These are phyloP conservation scores for Amyloporia xantha DNA, from an alignment of 768 basidiomycete species.

Conservation along the genomic window DNA sequence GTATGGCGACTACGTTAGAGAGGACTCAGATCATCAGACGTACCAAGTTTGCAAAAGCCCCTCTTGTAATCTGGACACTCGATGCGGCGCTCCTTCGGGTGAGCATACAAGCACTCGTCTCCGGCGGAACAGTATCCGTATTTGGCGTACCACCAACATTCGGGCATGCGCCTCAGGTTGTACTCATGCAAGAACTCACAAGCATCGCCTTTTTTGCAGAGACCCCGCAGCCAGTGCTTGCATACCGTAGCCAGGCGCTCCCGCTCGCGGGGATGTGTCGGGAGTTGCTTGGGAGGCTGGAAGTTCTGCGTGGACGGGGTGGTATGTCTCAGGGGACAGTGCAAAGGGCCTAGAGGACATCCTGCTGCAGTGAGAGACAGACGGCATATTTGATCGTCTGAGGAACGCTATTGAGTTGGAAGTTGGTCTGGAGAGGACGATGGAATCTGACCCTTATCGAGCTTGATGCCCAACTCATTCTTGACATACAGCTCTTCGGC, in stretches of 20 bases:
- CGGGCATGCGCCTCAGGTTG: slow-evolving; percentile 95
- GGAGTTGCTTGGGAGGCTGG: slow-evolving; percentile 75
- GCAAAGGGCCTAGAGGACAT: slow-evolving; percentile 85
- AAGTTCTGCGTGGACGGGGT: slow-evolving; percentile 85
- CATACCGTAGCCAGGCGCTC: slow-evolving; percentile 89
- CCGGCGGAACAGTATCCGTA: slow-evolving; percentile 97
- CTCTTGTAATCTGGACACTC: slow-evolving; percentile 95
- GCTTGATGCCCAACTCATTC: slow-evolving; percentile 73
- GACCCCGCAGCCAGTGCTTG: slow-evolving; percentile 96
- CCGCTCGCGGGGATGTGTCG: slow-evolving; percentile 76
- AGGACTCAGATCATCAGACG: slow-evolving; percentile 19
- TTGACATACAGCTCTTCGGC: slow-evolving; percentile 78
- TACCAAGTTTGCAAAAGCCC: slow-evolving; percentile 93
- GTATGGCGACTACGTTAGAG: neutral
- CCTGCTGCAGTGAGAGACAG: slow-evolving; percentile 74
- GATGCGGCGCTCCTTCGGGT: slow-evolving; percentile 84
- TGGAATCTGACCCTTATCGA: slow-evolving; percentile 70
- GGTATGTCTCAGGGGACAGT: slow-evolving; percentile 92
- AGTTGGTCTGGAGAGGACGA: no score
- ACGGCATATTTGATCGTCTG: slow-evolving; percentile 94
- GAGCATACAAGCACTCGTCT: slow-evolving; percentile 95
- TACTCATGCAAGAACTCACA: slow-evolving; percentile 99
- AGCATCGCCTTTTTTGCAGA: slow-evolving; percentile 96
- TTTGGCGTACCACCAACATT: slow-evolving; percentile 98
- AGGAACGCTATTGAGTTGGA: no score